Evolutionary conservation across 2,329 filamentous ascomycete genomes (phyloP).

Genomic region (Chrysoporthe puriensis): DNA sequence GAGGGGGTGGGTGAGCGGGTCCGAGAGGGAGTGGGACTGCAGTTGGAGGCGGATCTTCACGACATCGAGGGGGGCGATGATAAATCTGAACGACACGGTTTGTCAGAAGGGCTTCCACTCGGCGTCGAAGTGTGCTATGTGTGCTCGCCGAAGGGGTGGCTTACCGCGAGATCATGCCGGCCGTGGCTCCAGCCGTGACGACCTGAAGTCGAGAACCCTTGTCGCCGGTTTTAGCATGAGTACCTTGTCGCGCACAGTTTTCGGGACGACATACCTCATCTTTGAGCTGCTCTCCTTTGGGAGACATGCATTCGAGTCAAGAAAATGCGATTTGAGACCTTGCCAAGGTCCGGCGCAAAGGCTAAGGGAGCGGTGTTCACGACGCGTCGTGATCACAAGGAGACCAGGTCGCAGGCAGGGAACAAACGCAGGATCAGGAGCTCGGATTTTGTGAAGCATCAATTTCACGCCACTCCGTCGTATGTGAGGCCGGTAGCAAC

Average conservation of each 20-base stretch:
- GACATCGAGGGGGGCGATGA: conserved; percentile 93
- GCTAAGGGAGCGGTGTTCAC: not conserved
- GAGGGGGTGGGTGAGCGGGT: conserved; percentile 64
- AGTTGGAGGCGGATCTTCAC: conserved; percentile 97
- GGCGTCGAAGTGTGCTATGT: not conserved
- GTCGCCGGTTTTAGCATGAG: conserved; percentile 5
- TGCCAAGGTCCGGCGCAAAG: not conserved
- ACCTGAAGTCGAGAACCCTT: conserved; percentile 63
- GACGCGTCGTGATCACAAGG: not conserved
- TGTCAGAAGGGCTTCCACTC: conserved; percentile 4
- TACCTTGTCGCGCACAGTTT: not conserved
- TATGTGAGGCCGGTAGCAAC: not conserved
- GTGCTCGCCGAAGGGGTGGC: conserved; percentile 25
- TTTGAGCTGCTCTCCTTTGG: conserved; percentile 53
- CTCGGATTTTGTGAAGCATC: not conserved
- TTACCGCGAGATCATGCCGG: conserved; percentile 87
- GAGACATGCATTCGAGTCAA: conserved; percentile 47
- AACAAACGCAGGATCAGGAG: not conserved
- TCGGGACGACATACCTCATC: conserved; percentile 54
- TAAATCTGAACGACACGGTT: conserved; percentile 62
- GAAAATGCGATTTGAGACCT: not conserved
- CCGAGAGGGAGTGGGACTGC: conserved; percentile 81
- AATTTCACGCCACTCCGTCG: not conserved
- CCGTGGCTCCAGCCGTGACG: conserved; percentile 60
- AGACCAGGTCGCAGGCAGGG: not conserved